Base-by-base conservation (phyloP, 2,329 filamentous ascomycete genomes). In the Cercospora canescens region DNA sequence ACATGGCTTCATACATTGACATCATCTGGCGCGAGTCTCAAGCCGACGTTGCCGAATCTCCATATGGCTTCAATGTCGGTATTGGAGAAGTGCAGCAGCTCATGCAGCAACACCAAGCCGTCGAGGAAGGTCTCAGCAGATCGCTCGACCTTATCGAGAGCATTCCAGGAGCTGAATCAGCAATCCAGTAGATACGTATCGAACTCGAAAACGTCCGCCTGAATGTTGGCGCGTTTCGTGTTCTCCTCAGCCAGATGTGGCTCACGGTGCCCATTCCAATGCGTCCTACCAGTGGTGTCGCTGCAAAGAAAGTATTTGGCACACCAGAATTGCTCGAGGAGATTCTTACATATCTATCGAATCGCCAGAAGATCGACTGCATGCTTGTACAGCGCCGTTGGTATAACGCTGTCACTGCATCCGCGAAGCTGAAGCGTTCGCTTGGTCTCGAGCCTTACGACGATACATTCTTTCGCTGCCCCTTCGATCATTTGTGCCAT, bases 311-410 rank as follows among this genome's bases (percentile, higher is more conserved):
- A 12, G 67, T 69, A 18, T 64, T 69, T 16, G 14, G n/a, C 1
- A 61, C 45, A 7, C 48, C 57, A 1, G 63, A 69, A 35, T 60
- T 69, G 3, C 60, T 68, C 9, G 63, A 58, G 2, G 50, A 66
- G 24, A 64, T 67, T 32, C 11, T 67, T 39, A 39, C 18, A 2
- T 56, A 48, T 8, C 48, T 66, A 6, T 35, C 61, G 8, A 37
- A 37, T 8, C 52, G 16, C 7, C 28, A 28, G 12, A 66, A 62
- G 30, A 30, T 66, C n/a, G 12, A 30, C 11, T 35, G 28, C 5
- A 62, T 66, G 59, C 21, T 1, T 8, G 50, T 62, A 14, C 52
- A 66, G 54, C 64, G 59, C 14, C 52, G 35, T 16, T 66, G 52
- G 59, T 26, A 54, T 2, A 28, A 62, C 24, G 21, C 59, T 12